Evolutionary conservation across 768 basidiomycete genomes (phyloP).

Genomic region (Pulveroboletus sp.): DNA sequence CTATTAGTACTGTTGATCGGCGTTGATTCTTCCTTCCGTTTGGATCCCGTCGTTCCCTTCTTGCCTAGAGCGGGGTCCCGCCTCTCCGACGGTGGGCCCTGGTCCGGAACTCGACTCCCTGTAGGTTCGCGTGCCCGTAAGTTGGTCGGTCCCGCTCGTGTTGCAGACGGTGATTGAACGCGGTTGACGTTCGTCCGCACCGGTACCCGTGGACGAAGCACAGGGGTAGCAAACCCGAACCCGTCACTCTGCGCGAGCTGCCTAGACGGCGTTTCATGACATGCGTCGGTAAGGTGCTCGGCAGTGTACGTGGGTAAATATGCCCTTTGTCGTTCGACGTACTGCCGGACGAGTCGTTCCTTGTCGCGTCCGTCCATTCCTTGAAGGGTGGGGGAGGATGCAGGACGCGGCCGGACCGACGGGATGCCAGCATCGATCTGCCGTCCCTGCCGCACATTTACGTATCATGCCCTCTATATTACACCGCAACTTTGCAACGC

Average conservation of each 20-base stretch:
- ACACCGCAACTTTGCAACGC: neutral
- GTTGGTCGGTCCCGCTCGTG: neutral
- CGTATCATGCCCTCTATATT: neutral
- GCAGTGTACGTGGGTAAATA: slow-evolving; percentile 42
- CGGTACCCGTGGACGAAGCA: slow-evolving; percentile 46
- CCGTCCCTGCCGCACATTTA: neutral
- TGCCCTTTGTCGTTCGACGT: slow-evolving; percentile 46
- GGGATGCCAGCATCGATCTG: neutral
- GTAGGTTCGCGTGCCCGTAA: neutral
- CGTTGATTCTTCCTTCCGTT: slow-evolving; percentile 18
- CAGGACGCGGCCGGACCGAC: no score
- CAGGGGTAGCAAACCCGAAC: slow-evolving; percentile 50
- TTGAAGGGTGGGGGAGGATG: no score
- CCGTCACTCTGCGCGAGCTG: slow-evolving; percentile 10
- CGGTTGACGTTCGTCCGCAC: no score
- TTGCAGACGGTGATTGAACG: neutral
- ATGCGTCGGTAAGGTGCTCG: slow-evolving; percentile 32
- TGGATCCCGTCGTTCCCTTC: slow-evolving; percentile 24
- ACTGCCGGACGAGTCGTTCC: slow-evolving; percentile 40
- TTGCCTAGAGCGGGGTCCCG: slow-evolving; percentile 4
- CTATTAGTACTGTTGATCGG: slow-evolving; percentile 15
- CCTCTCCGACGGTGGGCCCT: neutral
- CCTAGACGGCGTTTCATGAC: slow-evolving; percentile 11
- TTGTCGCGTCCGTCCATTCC: slow-evolving; percentile 35
- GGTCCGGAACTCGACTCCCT: neutral